phyloP scores from a whole-genome alignment of 495 filamentous ascomycete genomes.

The Glutinoglossum americanum region DNA sequence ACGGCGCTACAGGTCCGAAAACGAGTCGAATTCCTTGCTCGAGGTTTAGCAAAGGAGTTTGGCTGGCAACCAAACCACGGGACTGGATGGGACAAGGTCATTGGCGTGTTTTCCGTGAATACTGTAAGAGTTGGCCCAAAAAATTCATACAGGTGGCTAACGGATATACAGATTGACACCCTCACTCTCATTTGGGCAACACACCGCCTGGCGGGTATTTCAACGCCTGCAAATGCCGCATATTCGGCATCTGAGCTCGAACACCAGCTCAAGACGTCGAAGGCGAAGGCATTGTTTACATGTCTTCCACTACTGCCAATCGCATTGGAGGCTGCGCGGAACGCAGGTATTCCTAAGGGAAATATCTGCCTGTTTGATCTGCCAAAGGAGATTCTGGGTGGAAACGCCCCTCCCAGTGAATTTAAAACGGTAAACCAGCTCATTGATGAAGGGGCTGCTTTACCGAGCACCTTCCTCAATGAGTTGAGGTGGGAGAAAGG shows the following conservation, averaged over 20 bases:
- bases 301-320: slow-evolving; percentile 52
- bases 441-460: slow-evolving; percentile 36
- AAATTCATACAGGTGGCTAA: slow-evolving; percentile 3
- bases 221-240: slow-evolving; percentile 63
- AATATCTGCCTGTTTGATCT: slow-evolving; percentile 56
- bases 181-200: slow-evolving; percentile 53
- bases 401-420: slow-evolving; percentile 22
- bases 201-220: slow-evolving; percentile 55
- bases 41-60: slow-evolving; percentile 47
- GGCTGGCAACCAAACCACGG: slow-evolving; percentile 56
- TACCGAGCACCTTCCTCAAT: slow-evolving; percentile 42
- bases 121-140: slow-evolving; percentile 39
- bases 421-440: slow-evolving; percentile 56
- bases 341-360: slow-evolving; percentile 43
- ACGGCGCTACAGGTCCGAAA: slow-evolving; percentile 41
- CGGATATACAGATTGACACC: slow-evolving; percentile 45
- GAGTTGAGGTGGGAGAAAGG: slow-evolving; percentile 47
- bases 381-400: slow-evolving; percentile 28
- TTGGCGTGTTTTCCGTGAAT: slow-evolving; percentile 59
- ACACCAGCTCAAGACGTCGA: slow-evolving; percentile 57
- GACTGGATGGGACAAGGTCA: slow-evolving; percentile 69
- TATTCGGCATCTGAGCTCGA: slow-evolving; percentile 57
- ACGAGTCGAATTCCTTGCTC: slow-evolving; percentile 47
- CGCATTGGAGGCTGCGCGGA: slow-evolving; percentile 45
- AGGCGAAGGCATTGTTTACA: slow-evolving; percentile 58